phyloP scores from a whole-genome alignment of 2,329 filamentous ascomycete species.

The Fusarium equiseti region DNA sequence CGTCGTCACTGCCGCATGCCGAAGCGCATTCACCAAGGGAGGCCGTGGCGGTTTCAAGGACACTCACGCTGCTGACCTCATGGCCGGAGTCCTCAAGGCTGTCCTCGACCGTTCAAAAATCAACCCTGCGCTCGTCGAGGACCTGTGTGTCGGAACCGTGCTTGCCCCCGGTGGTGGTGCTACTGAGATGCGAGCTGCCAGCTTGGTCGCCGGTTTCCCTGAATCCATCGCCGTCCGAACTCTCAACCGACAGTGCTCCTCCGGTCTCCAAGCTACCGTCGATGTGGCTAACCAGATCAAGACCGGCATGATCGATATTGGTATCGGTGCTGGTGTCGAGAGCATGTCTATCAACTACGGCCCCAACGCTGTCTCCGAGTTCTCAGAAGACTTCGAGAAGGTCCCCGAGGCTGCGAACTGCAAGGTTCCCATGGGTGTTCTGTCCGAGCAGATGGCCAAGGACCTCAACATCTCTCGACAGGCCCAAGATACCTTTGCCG shows the following conservation, averaged over 20 bases:
- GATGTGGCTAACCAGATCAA: slow-evolving; percentile 95
- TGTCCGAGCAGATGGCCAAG: slow-evolving; percentile 95
- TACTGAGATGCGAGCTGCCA: slow-evolving; percentile 95
- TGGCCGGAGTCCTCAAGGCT: slow-evolving; percentile 84
- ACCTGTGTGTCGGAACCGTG: slow-evolving; percentile 91
- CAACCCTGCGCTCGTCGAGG: slow-evolving; percentile 88
- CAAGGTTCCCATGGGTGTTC: slow-evolving; percentile 95
- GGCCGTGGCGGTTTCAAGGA: slow-evolving; percentile 97
- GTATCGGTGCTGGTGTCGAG: slow-evolving; percentile 94
- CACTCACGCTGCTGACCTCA: slow-evolving; percentile 86
- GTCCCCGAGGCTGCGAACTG: slow-evolving; percentile 90
- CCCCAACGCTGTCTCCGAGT: slow-evolving; percentile 88
- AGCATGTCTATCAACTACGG: slow-evolving; percentile 96
- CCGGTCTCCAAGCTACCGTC: slow-evolving; percentile 89
- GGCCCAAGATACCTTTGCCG: slow-evolving; percentile 92
- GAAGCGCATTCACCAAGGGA: slow-evolving; percentile 91
- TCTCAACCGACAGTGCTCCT: slow-evolving; percentile 94
- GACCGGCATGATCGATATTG: slow-evolving; percentile 92
- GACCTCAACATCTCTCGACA: slow-evolving; percentile 78
- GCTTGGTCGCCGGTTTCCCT: slow-evolving; percentile 90
- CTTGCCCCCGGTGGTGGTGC: slow-evolving; percentile 93
- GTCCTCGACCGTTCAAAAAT: slow-evolving; percentile 88
- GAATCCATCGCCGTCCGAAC: slow-evolving; percentile 85
- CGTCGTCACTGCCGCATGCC: slow-evolving; percentile 91
- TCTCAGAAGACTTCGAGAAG: slow-evolving; percentile 87